These are phyloP conservation scores for Pouteria glomerata DNA, from an alignment of 148 eudicot species.

Conservation along the genomic window DNA sequence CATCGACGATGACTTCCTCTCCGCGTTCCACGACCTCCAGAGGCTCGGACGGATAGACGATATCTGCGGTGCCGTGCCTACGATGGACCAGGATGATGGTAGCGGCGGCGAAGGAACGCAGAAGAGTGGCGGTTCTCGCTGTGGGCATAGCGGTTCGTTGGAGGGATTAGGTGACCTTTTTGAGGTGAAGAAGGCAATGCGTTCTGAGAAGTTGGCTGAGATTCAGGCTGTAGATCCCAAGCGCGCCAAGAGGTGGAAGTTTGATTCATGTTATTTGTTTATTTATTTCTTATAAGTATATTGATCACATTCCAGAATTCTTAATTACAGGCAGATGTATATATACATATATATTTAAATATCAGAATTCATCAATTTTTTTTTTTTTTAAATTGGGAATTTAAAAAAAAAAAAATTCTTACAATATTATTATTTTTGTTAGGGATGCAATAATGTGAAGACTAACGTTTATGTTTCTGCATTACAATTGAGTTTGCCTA, in stretches of 20 bases:
- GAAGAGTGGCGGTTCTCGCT: conserved; percentile 12
- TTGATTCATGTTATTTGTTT: background rate
- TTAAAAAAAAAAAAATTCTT: no score
- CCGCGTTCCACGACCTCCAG: conserved; percentile 42
- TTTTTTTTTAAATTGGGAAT: no score
- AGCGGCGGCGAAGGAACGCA: background rate
- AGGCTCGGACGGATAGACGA: conserved; percentile 14
- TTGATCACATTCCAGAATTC: no score
- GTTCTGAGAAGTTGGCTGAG: conserved; percentile 9
- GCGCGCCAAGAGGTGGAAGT: conserved; percentile 15
- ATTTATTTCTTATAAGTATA: no score
- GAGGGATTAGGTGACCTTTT: conserved; percentile 34
- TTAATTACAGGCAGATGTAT: no score
- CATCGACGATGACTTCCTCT: conserved; percentile 42
- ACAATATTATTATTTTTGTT: no score
- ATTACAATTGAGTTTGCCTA: no score
- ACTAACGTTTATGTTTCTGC: no score
- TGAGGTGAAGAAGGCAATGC: conserved; percentile 18
- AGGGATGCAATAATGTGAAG: no score
- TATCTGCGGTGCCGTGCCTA: background rate
- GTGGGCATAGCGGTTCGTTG: conserved; percentile 30
- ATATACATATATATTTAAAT: no score
- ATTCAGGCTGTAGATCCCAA: conserved; percentile 14
- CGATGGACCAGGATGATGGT: conserved; percentile 1
- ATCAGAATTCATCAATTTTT: no score